A percentile compares a stretch with the other conserved stretches of the same genome.
Conservation (phyloP, 2,329 filamentous ascomycete genomes). For the Ampelomyces quisqualis region DNA sequence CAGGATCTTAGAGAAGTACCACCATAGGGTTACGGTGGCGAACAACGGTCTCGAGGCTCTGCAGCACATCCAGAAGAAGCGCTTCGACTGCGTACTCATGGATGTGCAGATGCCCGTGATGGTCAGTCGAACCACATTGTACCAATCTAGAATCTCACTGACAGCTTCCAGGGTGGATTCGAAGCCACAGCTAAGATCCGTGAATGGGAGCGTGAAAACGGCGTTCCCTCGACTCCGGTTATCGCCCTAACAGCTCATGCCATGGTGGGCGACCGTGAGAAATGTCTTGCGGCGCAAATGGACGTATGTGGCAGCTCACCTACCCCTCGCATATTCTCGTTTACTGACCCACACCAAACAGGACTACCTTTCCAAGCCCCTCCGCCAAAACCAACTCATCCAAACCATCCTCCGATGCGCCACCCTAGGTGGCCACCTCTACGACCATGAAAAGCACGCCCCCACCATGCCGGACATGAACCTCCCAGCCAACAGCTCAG, state of each 20-base stretch:
- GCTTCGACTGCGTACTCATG: constrained; percentile 97
- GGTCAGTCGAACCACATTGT: constrained; percentile 58
- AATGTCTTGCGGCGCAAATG: constrained; percentile 98
- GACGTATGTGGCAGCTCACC: constrained; percentile 53
- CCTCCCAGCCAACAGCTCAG: constrained; percentile 23
- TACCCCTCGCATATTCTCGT: too few relatives aligned
- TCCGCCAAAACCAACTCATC: constrained; percentile 96
- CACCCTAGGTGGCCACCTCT: constrained; percentile 79
- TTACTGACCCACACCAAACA: constrained; percentile 22
- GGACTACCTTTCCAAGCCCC: constrained; percentile 93
- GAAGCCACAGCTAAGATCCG: constrained; percentile 96
- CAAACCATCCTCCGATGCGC: constrained; percentile 97
- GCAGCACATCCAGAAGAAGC: constrained; percentile 85
- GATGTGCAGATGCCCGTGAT: constrained; percentile 99
- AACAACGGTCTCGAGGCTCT: constrained; percentile 93
- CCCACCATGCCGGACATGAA: constrained; percentile 40
- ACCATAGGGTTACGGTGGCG: constrained; percentile 87
- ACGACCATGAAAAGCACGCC: constrained; percentile 63
- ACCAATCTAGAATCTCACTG: constrained; percentile 39
- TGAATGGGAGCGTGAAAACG: constrained; percentile 84
- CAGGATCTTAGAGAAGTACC: constrained; percentile 96
- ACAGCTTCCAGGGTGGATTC: constrained; percentile 71
- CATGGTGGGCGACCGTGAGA: constrained; percentile 97
- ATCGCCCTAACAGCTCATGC: constrained; percentile 96
- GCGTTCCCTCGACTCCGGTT: constrained; percentile 83